phyloP scores from a whole-genome alignment of 768 basidiomycete genomes.

The Auriculariales sp. region DNA sequence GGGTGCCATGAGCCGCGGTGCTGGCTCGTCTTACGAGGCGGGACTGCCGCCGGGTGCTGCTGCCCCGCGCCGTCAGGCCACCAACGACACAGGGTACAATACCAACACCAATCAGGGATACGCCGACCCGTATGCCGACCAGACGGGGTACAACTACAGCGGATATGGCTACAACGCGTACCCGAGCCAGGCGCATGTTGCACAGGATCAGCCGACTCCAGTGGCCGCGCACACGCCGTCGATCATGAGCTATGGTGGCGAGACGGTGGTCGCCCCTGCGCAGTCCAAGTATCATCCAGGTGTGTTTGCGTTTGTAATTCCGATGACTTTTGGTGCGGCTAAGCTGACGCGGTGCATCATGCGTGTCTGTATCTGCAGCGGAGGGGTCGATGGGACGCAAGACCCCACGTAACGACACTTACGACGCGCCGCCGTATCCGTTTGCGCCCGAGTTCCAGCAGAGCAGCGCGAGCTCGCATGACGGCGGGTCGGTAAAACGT shows the following conservation, averaged over 20 bases:
- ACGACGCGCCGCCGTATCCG: not conserved
- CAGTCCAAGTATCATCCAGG: conserved; percentile 31
- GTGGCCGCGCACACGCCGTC: not conserved
- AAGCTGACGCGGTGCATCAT: conserved; percentile 5
- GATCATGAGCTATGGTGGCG: not conserved
- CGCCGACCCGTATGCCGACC: not conserved
- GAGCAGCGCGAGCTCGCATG: not conserved
- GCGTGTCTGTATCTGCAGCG: conserved; percentile 3
- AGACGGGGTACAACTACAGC: not conserved
- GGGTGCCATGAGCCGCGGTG: not conserved
- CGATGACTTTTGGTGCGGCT: too few species aligned
- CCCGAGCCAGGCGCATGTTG: not conserved
- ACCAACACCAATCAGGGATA: too few species aligned
- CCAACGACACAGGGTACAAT: too few species aligned
- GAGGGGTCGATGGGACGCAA: conserved; percentile 11
- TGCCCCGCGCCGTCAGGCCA: not conserved
- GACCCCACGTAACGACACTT: conserved; percentile 8
- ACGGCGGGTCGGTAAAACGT: not conserved
- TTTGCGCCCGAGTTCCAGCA: not conserved
- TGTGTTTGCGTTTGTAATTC: too few species aligned
- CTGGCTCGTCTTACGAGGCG: not conserved
- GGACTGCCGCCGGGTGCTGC: not conserved
- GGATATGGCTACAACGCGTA: not conserved
- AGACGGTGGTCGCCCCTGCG: conserved; percentile 21
- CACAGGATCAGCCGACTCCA: not conserved